Percentiles rank a stretch among this genome's conserved stretches.
Conservation (phyloP, 208 protist genomes). For the Dictyostelium gargantuum region DNA sequence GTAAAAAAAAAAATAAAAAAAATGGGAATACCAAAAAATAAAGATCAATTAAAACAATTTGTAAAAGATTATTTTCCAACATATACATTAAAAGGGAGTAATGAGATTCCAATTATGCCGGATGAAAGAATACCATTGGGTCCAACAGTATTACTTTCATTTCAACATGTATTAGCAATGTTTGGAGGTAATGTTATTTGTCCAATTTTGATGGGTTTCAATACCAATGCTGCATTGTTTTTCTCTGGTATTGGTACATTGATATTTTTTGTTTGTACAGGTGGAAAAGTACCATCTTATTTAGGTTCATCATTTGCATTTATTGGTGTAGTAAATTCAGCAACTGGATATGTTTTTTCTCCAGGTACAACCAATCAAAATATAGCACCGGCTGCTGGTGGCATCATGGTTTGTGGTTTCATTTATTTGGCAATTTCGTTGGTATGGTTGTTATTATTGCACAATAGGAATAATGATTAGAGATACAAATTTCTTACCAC, state of each 20-base stretch:
- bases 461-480: too few species aligned
- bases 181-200: conserved; percentile 3
- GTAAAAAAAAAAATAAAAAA: background rate
- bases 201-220: conserved; percentile 23
- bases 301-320: conserved; percentile 44
- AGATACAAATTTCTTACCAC: too few species aligned
- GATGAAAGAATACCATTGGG: background rate
- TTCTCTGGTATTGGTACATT: conserved; percentile 47
- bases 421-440: conserved; percentile 13
- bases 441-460: too few species aligned
- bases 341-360: background rate
- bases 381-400: background rate
- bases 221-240: background rate
- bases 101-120: background rate
- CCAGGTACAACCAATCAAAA: background rate
- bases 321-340: conserved; percentile 29
- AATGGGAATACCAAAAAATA: background rate
- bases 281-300: conserved; percentile 26
- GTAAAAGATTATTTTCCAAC: conserved; percentile 19
- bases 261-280: conserved; percentile 45
- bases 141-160: background rate
- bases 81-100: background rate
- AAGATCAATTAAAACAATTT: too few species aligned
- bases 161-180: conserved; percentile 55
- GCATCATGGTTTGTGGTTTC: conserved; percentile 10